Conservation (phyloP, 306 rosid genomes). For the Sicyos baderoa region DNA sequence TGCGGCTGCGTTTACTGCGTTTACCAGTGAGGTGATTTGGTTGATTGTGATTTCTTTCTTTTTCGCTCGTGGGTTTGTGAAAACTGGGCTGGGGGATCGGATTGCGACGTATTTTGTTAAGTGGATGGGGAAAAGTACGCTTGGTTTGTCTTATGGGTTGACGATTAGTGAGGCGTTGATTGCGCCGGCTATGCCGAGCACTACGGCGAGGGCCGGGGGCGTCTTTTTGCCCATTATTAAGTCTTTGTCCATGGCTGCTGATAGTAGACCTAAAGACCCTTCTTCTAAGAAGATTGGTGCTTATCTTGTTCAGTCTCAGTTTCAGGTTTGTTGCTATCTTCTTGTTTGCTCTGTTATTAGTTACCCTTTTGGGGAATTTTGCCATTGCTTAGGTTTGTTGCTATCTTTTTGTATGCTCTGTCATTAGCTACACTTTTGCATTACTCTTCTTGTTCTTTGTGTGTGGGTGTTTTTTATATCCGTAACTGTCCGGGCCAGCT, state of each 20-base stretch:
- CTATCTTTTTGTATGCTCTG: too few relatives aligned
- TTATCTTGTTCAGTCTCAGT: constrained; percentile 68
- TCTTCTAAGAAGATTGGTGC: constrained; percentile 67
- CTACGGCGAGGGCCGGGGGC: constrained; percentile 94
- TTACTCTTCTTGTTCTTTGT: too few relatives aligned
- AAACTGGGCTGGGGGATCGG: constrained; percentile 85
- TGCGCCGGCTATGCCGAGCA: constrained; percentile 97
- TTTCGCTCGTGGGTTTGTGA: constrained; percentile 92
- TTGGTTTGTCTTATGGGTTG: constrained; percentile 78
- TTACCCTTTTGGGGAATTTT: neutral
- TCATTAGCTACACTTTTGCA: too few relatives aligned
- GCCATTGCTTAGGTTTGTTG: too few relatives aligned
- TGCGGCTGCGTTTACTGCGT: constrained; percentile 64
- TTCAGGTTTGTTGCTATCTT: constrained; percentile 51
- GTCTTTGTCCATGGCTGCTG: constrained; percentile 73
- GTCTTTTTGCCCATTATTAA: constrained; percentile 85
- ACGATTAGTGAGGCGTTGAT: constrained; percentile 77
- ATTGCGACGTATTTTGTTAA: constrained; percentile 82
- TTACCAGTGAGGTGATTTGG: constrained; percentile 91
- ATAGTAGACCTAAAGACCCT: constrained; percentile 56
- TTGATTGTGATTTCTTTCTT: constrained; percentile 93
- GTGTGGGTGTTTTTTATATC: too few relatives aligned
- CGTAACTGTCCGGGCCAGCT: too few relatives aligned
- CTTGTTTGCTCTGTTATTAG: neutral
- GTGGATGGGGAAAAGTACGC: constrained; percentile 81